Base-by-base conservation (phyloP, 2,329 filamentous ascomycete species). In the Fusarium ambrosium region DNA sequence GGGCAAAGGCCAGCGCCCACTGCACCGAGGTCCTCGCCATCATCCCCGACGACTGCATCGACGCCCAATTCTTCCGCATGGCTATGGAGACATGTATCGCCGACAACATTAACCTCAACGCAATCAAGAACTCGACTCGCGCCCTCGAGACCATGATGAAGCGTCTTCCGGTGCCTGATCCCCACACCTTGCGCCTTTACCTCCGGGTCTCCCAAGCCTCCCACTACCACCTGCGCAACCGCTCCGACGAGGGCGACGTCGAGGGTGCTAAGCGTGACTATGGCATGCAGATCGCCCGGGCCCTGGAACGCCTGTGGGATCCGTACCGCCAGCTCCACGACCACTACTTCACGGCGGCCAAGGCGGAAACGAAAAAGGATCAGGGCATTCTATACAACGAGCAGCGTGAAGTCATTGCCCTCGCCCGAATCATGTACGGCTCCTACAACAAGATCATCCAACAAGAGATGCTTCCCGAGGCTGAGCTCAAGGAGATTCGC, bases 61-160 rank as follows among this genome's bases (percentile, higher is more conserved):
- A 80, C 66, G 77, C 80, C 37, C 89, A 88, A 68, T 91, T 90
- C 11, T 94, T 95, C 84, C 89, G 90, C 63, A 89, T 94, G 56
- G 94, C 93, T 64, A 91, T 98, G 86, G 88, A 89, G 72, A 88
- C 91, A 6, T 98, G 95, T 81, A 85, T 90, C 27, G 89, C 92
- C 66, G 95, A 98, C 85, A 92, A 91, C 79, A 91, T 92, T 65
- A 98, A 97, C 81, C 86, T 82, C n/a, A 89, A 92, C 62, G 89
- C 90, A 24, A 89, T 97, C 73, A 83, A 86, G 4, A 88, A 93
- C 74, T 93, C 94, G 6, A 90, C 86, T 61, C 82, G 86, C 61
- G 86, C 97, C 29, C 84, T 98, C 34, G 86, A 91, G 62, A 80
- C 89, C 61, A 95, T 95, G 92, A 64, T 80, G 41, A 61, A 68